phyloP scores from a whole-genome alignment of 352 stramenopile species.

The Globisporangium rhizosaccharum region DNA sequence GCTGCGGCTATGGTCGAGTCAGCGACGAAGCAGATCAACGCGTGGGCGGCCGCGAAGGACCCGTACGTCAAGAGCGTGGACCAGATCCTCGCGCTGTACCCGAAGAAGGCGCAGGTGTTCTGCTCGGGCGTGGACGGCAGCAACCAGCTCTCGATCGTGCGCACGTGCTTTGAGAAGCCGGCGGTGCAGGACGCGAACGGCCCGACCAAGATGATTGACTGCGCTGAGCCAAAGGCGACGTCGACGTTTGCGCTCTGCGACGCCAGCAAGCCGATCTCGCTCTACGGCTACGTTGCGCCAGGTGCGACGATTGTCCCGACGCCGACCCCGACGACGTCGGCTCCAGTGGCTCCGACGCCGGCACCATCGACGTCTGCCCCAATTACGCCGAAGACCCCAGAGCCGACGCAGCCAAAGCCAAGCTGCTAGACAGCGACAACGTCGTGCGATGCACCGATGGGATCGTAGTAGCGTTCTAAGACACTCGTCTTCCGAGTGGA shows the following conservation, averaged over 20 bases:
- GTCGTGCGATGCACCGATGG: too few species aligned
- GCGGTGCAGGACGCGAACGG: conserved; percentile 26
- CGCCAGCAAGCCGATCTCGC: conserved; percentile 31
- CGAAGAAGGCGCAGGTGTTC: conserved; percentile 17
- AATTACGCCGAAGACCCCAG: not conserved
- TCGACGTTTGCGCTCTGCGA: conserved; percentile 50
- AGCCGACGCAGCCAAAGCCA: conserved; percentile 3
- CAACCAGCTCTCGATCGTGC: conserved; percentile 18
- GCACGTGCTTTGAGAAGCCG: conserved; percentile 27
- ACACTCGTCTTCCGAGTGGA: too few species aligned
- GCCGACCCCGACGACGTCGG: conserved; percentile 7
- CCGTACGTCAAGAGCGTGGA: conserved; percentile 6
- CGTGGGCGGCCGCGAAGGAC: conserved; percentile 8
- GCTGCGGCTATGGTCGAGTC: conserved; percentile 7
- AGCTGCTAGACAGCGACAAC: not conserved
- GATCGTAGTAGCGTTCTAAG: too few species aligned
- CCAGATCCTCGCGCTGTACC: conserved; percentile 12
- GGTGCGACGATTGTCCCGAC: not conserved
- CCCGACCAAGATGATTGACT: conserved; percentile 48
- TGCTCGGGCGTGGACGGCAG: conserved; percentile 17
- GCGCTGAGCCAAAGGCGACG: conserved; percentile 28
- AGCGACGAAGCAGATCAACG: conserved; percentile 15
- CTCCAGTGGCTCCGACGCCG: conserved; percentile 3
- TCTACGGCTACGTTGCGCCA: conserved; percentile 37
- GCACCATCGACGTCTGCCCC: not conserved